A percentile compares a stretch with the other conserved stretches of the same genome.
phyloP scores from a whole-genome alignment of 139 green algal genomes.

The Tetradesmus lagerheimii region DNA sequence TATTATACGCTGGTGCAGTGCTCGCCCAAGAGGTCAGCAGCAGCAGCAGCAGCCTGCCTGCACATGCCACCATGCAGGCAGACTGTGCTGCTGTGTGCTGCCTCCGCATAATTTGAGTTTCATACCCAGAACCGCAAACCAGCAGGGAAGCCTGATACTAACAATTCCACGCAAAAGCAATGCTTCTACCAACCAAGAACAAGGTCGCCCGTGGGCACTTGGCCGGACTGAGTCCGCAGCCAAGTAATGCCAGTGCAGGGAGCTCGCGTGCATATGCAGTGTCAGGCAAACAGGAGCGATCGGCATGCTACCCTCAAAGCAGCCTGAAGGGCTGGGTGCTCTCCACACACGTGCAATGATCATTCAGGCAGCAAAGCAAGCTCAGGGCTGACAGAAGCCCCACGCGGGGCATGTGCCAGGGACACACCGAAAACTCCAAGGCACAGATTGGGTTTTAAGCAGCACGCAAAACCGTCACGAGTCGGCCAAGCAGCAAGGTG shows the following conservation, averaged over 20 bases:
- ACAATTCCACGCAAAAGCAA: background rate
- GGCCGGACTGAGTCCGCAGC: background rate
- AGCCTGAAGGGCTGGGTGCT: background rate
- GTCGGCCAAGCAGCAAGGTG: background rate
- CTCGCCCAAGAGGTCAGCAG: no score
- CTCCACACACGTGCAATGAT: background rate
- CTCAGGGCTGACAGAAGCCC: background rate
- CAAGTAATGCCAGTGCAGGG: background rate
- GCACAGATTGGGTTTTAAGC: background rate
- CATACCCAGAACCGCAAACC: background rate
- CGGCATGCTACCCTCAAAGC: background rate
- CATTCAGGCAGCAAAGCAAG: background rate
- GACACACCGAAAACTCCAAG: background rate
- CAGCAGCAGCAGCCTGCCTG: background rate
- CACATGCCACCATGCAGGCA: background rate
- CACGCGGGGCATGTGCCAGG: background rate
- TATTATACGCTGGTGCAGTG: background rate
- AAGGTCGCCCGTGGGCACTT: background rate
- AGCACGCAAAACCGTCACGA: background rate
- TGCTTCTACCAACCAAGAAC: background rate
- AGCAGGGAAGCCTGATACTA: background rate
- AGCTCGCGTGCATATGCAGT: background rate
- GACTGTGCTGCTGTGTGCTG: background rate
- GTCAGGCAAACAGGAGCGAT: background rate
- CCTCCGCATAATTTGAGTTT: background rate